Evolutionary conservation across 2,329 filamentous ascomycete genomes (phyloP).

Genomic region (Pezicula rhizophila): DNA sequence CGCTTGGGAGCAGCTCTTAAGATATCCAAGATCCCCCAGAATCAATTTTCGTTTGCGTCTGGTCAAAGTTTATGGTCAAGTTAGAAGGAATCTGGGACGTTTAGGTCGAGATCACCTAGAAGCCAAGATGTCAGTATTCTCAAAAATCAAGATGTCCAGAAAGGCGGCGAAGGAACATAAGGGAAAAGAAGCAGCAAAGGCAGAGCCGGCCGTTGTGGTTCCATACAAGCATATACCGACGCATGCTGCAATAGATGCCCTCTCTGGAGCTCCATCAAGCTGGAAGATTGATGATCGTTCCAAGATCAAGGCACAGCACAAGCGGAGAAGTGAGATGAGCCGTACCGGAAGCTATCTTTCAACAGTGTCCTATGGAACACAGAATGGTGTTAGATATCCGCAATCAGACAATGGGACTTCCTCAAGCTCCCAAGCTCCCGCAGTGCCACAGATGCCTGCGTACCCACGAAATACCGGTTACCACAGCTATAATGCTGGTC

Average conservation of each 20-base stretch:
- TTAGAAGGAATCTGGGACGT: not conserved
- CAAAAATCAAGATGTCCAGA: slow-evolving; percentile 43
- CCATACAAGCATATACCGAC: slow-evolving; percentile 56
- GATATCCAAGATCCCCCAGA: not conserved
- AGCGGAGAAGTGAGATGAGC: slow-evolving; percentile 23
- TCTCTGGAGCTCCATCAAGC: slow-evolving; percentile 46
- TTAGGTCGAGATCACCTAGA: not conserved
- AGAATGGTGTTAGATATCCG: not conserved
- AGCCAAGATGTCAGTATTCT: slow-evolving; percentile 50
- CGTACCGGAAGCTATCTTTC: slow-evolving; percentile 20
- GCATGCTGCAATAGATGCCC: slow-evolving; percentile 53
- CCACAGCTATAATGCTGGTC: slow-evolving; percentile 17
- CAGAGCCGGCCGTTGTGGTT: slow-evolving; percentile 21
- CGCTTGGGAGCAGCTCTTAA: not conserved
- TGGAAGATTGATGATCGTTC: slow-evolving; percentile 36
- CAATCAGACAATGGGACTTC: slow-evolving; percentile 5
- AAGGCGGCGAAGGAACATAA: slow-evolving; percentile 51
- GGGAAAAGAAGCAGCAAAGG: slow-evolving; percentile 37
- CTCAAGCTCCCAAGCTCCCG: slow-evolving; percentile 4
- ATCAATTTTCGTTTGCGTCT: not conserved
- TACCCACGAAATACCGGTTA: slow-evolving; percentile 20
- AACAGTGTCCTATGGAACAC: slow-evolving; percentile 11
- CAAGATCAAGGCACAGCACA: slow-evolving; percentile 26
- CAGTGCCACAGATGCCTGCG: not conserved
- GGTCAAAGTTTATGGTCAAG: not conserved